These are phyloP conservation scores for Mycena sp. DNA, from an alignment of 1,284 basidiomycete genomes.

Conservation along the genomic window DNA sequence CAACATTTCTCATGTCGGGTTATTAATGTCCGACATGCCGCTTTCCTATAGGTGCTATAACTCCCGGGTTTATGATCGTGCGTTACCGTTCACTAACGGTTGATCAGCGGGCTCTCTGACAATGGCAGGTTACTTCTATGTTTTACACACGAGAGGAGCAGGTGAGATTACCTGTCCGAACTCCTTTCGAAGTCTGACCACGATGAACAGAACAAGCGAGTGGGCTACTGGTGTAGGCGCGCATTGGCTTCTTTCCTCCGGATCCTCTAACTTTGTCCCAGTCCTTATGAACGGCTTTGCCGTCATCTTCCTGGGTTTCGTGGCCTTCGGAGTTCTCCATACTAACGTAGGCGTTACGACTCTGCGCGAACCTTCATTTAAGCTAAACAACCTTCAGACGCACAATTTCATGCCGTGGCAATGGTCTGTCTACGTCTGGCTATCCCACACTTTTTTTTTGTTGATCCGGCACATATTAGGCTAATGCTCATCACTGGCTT, in stretches of 20 bases:
- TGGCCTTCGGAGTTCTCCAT: conserved; percentile 74
- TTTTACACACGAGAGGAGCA: conserved; percentile 84
- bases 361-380: conserved; percentile 22
- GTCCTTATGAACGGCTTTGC: conserved; percentile 72
- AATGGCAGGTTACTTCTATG: conserved; percentile 64
- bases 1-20: background rate
- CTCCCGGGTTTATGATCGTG: conserved; percentile 81
- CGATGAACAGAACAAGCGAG: conserved; percentile 63
- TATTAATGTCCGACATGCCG: conserved; percentile 16
- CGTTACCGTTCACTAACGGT: background rate
- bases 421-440: conserved; percentile 46
- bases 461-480: conserved; percentile 24
- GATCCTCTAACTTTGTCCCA: conserved; percentile 34
- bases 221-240: conserved; percentile 81
- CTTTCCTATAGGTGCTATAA: conserved; percentile 56
- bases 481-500: conserved; percentile 79
- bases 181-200: conserved; percentile 44
- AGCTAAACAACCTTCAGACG: conserved; percentile 28
- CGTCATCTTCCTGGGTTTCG: conserved; percentile 72
- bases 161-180: conserved; percentile 48
- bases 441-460: background rate
- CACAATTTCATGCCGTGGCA: conserved; percentile 51
- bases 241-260: conserved; percentile 20
- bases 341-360: conserved; percentile 61
- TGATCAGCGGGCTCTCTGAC: background rate